These are phyloP conservation scores for Oryza coarctata DNA, from an alignment of 176 grass and related monocot species.

Conservation along the genomic window DNA sequence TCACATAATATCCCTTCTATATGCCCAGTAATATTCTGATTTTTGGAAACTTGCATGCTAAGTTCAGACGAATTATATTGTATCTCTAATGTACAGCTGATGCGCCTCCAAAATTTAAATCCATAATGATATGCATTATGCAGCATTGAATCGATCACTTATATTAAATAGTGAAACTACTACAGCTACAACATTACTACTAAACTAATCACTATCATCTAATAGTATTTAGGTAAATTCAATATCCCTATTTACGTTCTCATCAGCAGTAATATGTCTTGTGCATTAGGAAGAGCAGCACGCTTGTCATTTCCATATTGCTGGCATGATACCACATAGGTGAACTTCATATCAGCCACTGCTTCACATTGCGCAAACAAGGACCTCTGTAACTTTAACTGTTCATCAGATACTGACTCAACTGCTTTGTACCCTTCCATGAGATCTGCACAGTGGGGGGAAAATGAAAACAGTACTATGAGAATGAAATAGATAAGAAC, in stretches of 20 bases:
- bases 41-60: not conserved
- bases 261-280: constrained; percentile 93
- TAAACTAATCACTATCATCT: constrained; percentile 9
- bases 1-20: not conserved
- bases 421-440: constrained; percentile 95
- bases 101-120: not conserved
- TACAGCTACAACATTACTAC: not conserved
- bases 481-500: constrained; percentile 10
- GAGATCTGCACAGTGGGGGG: constrained; percentile 58
- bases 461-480: constrained; percentile 24
- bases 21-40: not conserved
- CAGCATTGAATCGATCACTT: constrained; percentile 3
- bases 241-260: constrained; percentile 57
- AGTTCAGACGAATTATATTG: not conserved
- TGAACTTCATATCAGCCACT: constrained; percentile 93
- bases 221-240: constrained; percentile 1
- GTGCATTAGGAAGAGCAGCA: constrained; percentile 64
- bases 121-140: constrained; percentile 17
- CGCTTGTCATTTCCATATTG: constrained; percentile 96
- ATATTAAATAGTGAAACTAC: not conserved
- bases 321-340: constrained; percentile 94
- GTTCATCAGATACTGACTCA: constrained; percentile 59
- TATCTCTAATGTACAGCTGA: not conserved
- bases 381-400: constrained; percentile 64
- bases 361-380: constrained; percentile 78